Percentiles rank a stretch among this genome's conserved stretches.
These are phyloP conservation scores for Tetracentron sinense DNA, from an alignment of 164 flowering plant species.

Conservation along the genomic window DNA sequence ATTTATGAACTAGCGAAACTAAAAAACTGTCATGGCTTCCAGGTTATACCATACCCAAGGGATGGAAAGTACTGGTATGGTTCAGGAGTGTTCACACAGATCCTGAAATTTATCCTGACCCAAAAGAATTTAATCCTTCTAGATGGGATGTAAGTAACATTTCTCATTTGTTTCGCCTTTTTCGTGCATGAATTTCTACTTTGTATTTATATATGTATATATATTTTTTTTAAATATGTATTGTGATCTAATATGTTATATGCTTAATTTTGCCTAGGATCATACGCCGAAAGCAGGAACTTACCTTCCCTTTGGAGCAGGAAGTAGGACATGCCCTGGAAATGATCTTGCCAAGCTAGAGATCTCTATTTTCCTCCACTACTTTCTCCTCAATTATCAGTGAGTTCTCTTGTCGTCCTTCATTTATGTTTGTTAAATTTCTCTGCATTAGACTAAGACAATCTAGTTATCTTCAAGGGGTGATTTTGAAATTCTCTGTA, in stretches of 20 bases:
- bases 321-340: slow-evolving; percentile 88
- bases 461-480: too few relatives aligned
- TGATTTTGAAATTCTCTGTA: background rate
- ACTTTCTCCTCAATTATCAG: slow-evolving; percentile 73
- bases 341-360: slow-evolving; percentile 92
- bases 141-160: slow-evolving; percentile 88
- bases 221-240: background rate
- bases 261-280: slow-evolving; percentile 25
- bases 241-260: background rate
- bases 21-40: slow-evolving; percentile 3
- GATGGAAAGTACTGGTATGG: slow-evolving; percentile 84
- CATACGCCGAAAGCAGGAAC: slow-evolving; percentile 58
- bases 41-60: slow-evolving; percentile 73
- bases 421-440: background rate
- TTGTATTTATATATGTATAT: background rate
- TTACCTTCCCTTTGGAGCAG: slow-evolving; percentile 79
- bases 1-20: background rate
- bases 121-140: slow-evolving; percentile 64
- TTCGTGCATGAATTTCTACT: background rate
- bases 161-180: background rate
- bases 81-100: slow-evolving; percentile 75
- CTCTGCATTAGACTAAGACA: background rate
- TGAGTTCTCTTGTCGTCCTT: slow-evolving; percentile 19
- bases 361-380: slow-evolving; percentile 70
- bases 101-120: slow-evolving; percentile 61